Base-by-base conservation (phyloP, 2,329 filamentous ascomycete genomes). In the Ophiosphaerella korrae region DNA sequence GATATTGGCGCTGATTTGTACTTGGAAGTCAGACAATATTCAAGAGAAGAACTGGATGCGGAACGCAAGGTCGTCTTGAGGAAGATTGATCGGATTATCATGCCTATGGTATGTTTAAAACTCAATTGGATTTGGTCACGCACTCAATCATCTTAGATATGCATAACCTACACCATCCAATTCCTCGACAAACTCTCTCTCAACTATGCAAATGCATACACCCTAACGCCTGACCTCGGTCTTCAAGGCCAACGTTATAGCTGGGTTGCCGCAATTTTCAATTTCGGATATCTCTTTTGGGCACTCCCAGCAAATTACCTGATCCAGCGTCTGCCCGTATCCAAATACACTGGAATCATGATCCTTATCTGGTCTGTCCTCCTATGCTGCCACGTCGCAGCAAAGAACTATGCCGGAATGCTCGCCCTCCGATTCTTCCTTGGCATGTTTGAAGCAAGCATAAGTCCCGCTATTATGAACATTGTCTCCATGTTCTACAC, bases 1-100 rank as follows among this genome's bases (percentile, higher is more conserved):
- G 77, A 80, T 57, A 79, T 79, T 31, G 77, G 72, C 23, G 77
- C 75, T 5, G 71, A 77, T 18, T 62, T 79, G n/a, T 80, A 75
- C 48, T 67, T 75, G 7, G 77, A 79, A 60, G 74, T 74, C 3
- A 71, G 71, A 31, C 74, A 78, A 33, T 72, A 78, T 32, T 73
- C 75, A 0, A 56, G 70, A 14, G 75, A 78, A 61, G 76, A 79
- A 57, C 60, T 80, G 9, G 75, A 77, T 44, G 65, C 61, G 1
- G 77, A 80, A 53, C 68, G 75, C 4, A 71, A 70, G 13, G 55
- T 71, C 13, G 77, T 80, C 4, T 56, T 77, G 24, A 66, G 70
- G 42, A 77, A 79, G 55, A 70, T 80, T 14, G 77, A 80, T 50
- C 75, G 72, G 70, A 71, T 78, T 11, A 76, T 80, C 33, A 73